phyloP scores from a whole-genome alignment of 768 basidiomycete species.

The Suillus ampliporus region DNA sequence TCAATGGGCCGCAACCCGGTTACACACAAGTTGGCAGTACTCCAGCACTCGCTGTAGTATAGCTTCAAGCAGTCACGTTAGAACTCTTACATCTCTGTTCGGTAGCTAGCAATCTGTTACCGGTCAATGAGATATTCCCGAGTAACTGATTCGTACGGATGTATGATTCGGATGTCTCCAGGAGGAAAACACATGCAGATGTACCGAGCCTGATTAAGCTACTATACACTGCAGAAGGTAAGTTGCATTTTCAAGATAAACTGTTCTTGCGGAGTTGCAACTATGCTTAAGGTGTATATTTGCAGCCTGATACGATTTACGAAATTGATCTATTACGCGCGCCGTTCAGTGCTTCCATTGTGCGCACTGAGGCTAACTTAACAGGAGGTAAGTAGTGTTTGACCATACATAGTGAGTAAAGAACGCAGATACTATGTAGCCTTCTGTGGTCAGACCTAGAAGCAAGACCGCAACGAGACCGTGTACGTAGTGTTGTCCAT shows the following conservation, averaged over 20 bases:
- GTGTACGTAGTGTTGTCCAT: neutral
- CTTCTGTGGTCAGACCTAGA: too few species aligned
- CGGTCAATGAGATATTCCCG: neutral
- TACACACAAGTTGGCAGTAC: too few species aligned
- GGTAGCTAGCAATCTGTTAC: neutral
- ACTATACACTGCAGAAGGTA: neutral
- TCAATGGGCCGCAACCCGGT: neutral
- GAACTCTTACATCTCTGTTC: conserved; percentile 31
- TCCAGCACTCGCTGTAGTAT: too few species aligned
- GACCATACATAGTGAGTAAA: neutral
- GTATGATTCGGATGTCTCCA: too few species aligned
- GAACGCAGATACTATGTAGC: too few species aligned
- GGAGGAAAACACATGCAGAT: neutral
- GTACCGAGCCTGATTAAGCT: neutral
- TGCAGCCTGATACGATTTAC: neutral
- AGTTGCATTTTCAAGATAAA: neutral
- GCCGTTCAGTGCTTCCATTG: neutral
- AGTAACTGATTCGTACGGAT: neutral
- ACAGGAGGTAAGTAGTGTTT: neutral
- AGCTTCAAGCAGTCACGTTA: conserved; percentile 14
- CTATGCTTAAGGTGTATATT: neutral
- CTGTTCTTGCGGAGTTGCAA: neutral
- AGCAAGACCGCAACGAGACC: too few species aligned
- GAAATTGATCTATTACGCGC: neutral
- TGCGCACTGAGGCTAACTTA: neutral